These are phyloP conservation scores for Casaregolazyma suthepensis DNA, from an alignment of 1,139 yeast species.

Conservation along the genomic window DNA sequence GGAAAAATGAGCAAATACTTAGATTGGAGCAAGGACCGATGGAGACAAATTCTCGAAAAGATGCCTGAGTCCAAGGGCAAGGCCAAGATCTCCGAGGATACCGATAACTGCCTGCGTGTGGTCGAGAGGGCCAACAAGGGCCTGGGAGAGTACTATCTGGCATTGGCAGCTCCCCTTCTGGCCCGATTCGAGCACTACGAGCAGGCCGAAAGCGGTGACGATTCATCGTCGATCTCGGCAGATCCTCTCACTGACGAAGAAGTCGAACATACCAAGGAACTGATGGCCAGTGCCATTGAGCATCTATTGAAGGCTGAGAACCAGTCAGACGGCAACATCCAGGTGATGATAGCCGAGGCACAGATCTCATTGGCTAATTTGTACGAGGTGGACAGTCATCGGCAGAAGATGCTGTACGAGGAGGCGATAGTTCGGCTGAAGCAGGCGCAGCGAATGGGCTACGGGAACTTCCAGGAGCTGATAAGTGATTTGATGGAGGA, in stretches of 20 bases:
- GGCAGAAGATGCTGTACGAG: conserved; percentile 57
- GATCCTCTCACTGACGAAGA: conserved; percentile 39
- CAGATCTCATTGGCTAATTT: conserved; percentile 72
- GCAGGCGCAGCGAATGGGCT: conserved; percentile 32
- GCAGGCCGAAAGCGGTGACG: conserved; percentile 36
- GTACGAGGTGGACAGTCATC: conserved; percentile 53
- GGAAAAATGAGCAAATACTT: conserved; percentile 13
- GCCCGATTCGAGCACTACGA: conserved; percentile 27
- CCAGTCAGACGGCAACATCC: conserved; percentile 69
- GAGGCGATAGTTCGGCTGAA: conserved; percentile 47
- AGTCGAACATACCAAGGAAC: conserved; percentile 44
- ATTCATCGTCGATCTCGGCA: conserved; percentile 39
- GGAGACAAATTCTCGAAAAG: conserved; percentile 18
- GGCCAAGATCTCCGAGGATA: conserved; percentile 16
- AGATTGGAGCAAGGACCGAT: conserved; percentile 23
- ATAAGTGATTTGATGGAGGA: conserved; percentile 25
- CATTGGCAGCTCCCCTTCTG: conserved; percentile 31
- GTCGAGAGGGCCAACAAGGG: conserved; percentile 28
- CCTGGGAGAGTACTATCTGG: conserved; percentile 31
- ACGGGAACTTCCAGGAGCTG: conserved; percentile 31
- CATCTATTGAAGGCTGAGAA: conserved; percentile 55
- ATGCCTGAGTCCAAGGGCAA: conserved; percentile 20
- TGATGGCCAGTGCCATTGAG: conserved; percentile 51
- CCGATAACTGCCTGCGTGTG: conserved; percentile 13
- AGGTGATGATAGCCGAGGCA: conserved; percentile 83